A percentile compares a stretch with the other conserved stretches of the same genome.
Evolutionary conservation across 176 grass and related monocot species (phyloP).

Genomic region (Olyra latifolia): DNA sequence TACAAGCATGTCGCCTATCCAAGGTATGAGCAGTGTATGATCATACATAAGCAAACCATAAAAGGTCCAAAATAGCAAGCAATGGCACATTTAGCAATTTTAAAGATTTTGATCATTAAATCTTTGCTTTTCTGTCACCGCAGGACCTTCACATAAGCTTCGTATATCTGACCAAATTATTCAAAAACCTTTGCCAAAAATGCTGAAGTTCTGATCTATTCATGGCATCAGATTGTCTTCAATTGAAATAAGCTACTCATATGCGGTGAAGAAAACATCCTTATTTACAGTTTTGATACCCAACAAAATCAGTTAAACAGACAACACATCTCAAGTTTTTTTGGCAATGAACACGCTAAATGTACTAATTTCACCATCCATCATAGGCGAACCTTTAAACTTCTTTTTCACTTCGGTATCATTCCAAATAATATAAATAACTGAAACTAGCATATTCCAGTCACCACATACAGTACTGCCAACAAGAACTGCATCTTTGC

Average conservation of each 20-base stretch:
- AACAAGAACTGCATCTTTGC: neutral
- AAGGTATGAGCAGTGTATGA: neutral
- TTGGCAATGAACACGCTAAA: neutral
- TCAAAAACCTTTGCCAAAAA: neutral
- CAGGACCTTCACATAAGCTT: neutral
- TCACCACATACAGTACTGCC: conserved; percentile 2
- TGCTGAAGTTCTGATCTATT: neutral
- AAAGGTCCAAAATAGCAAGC: neutral
- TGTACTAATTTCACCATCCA: neutral
- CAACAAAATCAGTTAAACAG: neutral
- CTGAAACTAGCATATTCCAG: conserved; percentile 4
- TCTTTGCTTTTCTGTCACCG: neutral
- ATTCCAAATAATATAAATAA: conserved; percentile 11
- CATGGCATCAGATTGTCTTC: neutral
- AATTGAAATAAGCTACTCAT: neutral
- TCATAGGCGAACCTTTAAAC: neutral
- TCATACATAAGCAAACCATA: neutral
- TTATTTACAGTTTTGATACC: neutral
- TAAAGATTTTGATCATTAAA: neutral
- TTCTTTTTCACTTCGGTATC: neutral
- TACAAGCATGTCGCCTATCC: neutral
- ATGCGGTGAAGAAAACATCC: neutral
- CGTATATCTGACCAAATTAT: neutral
- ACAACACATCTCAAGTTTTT: neutral
- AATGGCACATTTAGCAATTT: neutral